A percentile compares a stretch with the other conserved stretches of the same genome.
Conservation (phyloP, 163 green algal genomes). For the Volvox carteri region DNA sequence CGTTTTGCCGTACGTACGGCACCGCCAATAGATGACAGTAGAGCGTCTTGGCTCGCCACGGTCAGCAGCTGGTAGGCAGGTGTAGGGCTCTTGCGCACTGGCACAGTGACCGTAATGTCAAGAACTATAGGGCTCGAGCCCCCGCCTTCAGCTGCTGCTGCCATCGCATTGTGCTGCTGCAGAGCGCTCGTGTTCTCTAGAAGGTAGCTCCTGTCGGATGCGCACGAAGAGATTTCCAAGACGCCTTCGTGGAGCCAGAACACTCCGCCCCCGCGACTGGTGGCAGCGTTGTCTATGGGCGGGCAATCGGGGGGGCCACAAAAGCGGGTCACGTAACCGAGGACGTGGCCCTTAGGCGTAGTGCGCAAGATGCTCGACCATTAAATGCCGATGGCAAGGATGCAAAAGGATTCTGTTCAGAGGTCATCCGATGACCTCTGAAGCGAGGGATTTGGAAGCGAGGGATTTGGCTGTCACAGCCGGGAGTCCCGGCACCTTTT, state of each 20-base stretch:
- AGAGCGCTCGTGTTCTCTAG: no score
- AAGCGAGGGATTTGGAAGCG: no score
- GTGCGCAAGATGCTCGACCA: no score
- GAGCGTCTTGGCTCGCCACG: not conserved
- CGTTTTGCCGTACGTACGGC: not conserved
- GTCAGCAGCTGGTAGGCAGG: slow-evolving; percentile 5
- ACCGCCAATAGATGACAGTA: slow-evolving; percentile 1
- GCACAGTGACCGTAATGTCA: not conserved
- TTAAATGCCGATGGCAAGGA: no score
- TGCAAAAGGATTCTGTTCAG: no score
- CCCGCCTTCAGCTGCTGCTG: no score
- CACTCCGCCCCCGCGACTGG: slow-evolving; percentile 7
- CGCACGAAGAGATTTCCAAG: not conserved
- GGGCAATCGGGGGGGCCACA: no score
- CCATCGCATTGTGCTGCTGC: not conserved
- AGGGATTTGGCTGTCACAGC: no score
- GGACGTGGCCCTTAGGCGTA: no score
- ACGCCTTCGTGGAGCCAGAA: slow-evolving; percentile 36
- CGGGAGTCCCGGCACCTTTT: no score
- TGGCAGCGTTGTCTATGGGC: slow-evolving; percentile 3
- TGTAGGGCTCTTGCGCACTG: not conserved
- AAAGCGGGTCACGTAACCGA: no score
- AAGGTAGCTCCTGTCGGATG: not conserved
- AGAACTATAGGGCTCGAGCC: not conserved
- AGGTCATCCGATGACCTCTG: no score